Evolutionary conservation across 73 alveolate genomes (phyloP).

Genomic region (Halteria grandinella): DNA sequence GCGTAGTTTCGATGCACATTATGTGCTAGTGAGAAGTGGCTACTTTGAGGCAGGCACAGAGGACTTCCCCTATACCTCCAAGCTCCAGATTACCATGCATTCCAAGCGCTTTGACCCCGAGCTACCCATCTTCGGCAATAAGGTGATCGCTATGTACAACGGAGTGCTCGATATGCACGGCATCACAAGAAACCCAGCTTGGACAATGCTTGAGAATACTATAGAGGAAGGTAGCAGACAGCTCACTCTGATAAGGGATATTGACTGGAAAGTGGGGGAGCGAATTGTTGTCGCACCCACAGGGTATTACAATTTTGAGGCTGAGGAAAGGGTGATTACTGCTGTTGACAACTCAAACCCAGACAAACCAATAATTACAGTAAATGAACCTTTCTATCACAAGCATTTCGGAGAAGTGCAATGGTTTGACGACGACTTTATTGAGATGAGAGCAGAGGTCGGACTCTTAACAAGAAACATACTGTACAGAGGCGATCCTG

Average conservation of each 20-base stretch:
- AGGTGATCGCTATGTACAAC: conserved; percentile 72
- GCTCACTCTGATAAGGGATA: conserved; percentile 48
- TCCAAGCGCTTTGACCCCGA: conserved; percentile 61
- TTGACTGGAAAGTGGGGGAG: conserved; percentile 86
- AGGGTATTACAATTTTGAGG: conserved; percentile 60
- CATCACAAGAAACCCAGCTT: conserved; percentile 54
- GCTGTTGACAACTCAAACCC: conserved; percentile 26
- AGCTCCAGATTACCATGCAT: conserved; percentile 76
- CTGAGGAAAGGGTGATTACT: conserved; percentile 74
- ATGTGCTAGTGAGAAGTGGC: conserved; percentile 79
- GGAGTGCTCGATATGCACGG: conserved; percentile 89
- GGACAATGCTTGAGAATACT: conserved; percentile 83
- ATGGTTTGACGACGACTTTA: conserved; percentile 32
- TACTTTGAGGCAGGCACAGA: conserved; percentile 81
- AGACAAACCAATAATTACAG: conserved; percentile 32
- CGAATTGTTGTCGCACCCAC: conserved; percentile 80
- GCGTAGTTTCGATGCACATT: conserved; percentile 79
- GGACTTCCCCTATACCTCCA: conserved; percentile 65
- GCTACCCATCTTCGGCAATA: conserved; percentile 85
- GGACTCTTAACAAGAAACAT: conserved; percentile 84
- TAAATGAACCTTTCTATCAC: conserved; percentile 50
- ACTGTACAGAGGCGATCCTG: conserved; percentile 73
- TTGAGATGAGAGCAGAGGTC: conserved; percentile 87
- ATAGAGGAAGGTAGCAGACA: conserved; percentile 60
- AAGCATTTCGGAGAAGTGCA: conserved; percentile 65